Conservation (phyloP, 306 rosid species). For the Trifolium repens region DNA sequence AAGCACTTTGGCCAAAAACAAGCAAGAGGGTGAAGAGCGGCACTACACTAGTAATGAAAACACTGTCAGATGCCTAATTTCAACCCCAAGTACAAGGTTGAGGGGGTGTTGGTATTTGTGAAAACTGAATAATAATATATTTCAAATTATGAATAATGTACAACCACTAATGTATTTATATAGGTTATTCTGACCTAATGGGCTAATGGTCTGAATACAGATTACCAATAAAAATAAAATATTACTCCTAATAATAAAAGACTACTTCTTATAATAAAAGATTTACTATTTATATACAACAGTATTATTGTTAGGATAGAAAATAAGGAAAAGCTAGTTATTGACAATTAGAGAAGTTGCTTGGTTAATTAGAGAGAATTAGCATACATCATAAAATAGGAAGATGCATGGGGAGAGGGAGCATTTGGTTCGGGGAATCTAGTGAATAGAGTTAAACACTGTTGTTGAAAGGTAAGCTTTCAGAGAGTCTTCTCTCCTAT, state of each 20-base stretch:
- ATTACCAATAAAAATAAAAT: too few relatives aligned
- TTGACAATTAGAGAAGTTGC: not conserved
- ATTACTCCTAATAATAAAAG: too few relatives aligned
- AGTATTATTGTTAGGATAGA: conserved; percentile 3
- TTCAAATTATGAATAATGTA: too few relatives aligned
- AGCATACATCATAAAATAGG: not conserved
- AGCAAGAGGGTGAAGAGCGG: conserved; percentile 1
- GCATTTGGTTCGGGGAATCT: not conserved
- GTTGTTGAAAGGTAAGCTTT: conserved; percentile 12
- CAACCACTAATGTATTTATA: too few relatives aligned
- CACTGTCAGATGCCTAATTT: conserved; percentile 7
- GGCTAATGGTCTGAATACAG: too few relatives aligned
- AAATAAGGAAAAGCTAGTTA: not conserved
- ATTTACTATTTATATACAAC: too few relatives aligned
- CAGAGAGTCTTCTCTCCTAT: not conserved
- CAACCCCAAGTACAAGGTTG: conserved; percentile 9
- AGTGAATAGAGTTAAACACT: not conserved
- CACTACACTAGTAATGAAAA: not conserved
- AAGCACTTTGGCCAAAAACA: not conserved
- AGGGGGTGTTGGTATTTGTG: not conserved
- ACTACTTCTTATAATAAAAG: too few relatives aligned
- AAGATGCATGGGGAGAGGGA: not conserved
- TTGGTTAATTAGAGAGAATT: not conserved
- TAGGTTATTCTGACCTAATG: too few relatives aligned
- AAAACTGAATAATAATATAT: too few relatives aligned